Percentiles rank a stretch among this genome's conserved stretches.
Conservation (phyloP, 257 asterid genomes). For the Hygrophila difformis region DNA sequence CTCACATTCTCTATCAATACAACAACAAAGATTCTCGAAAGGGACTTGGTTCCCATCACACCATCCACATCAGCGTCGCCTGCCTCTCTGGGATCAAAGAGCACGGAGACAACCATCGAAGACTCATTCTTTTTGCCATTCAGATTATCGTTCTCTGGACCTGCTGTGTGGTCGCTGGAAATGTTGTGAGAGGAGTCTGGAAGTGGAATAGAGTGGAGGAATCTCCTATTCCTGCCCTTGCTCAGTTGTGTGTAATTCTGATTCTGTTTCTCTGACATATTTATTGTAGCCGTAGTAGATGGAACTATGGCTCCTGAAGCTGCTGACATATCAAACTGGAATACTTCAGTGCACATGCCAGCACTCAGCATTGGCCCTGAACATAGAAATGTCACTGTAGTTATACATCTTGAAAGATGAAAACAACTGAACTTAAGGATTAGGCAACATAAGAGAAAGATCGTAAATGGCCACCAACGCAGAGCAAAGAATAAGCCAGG, state of each 20-base stretch:
- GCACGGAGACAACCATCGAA: slow-evolving; percentile 93
- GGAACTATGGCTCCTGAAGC: slow-evolving; percentile 65
- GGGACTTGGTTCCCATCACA: slow-evolving; percentile 62
- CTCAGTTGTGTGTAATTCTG: slow-evolving; percentile 39
- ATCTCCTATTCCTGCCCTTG: slow-evolving; percentile 59
- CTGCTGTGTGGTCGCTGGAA: slow-evolving; percentile 36
- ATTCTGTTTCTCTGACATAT: slow-evolving; percentile 34
- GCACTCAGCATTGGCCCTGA: slow-evolving; percentile 91
- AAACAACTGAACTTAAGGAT: background rate
- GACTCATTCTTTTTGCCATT: slow-evolving; percentile 37
- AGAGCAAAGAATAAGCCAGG: too few relatives aligned
- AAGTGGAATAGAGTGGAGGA: slow-evolving; percentile 52
- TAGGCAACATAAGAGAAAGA: too few relatives aligned
- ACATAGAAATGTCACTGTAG: slow-evolving; percentile 1
- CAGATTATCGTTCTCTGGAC: slow-evolving; percentile 31
- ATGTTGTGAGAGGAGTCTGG: slow-evolving; percentile 48
- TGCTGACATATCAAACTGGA: slow-evolving; percentile 83
- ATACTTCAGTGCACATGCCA: slow-evolving; percentile 93
- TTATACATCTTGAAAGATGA: slow-evolving; percentile 1
- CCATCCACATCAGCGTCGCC: slow-evolving; percentile 60
- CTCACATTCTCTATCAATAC: slow-evolving; percentile 85
- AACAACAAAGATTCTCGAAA: slow-evolving; percentile 76
- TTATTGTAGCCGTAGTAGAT: slow-evolving; percentile 31
- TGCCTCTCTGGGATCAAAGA: slow-evolving; percentile 82
- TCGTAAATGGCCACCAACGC: too few relatives aligned